phyloP scores from a whole-genome alignment of 163 green algal genomes.

The Volvox carteri region DNA sequence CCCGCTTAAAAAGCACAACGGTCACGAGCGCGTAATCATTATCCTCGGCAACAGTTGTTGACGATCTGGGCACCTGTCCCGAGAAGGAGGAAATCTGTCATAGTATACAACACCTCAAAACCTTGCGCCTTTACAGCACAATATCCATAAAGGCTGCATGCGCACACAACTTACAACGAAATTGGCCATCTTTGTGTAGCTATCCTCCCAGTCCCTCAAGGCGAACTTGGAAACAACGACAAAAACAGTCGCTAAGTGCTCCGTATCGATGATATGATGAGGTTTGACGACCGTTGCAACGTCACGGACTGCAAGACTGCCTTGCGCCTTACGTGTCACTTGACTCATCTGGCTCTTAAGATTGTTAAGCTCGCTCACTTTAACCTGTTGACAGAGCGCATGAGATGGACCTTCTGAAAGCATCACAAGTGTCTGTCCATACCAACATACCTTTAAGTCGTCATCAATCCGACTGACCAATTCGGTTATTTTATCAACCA shows the following conservation, averaged over 20 bases:
- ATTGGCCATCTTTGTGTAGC: conserved; percentile 93
- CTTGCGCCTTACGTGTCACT: conserved; percentile 87
- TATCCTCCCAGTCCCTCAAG: conserved; percentile 86
- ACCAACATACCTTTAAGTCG: conserved; percentile 92
- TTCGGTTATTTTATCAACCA: conserved; percentile 92
- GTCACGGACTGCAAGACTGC: conserved; percentile 89
- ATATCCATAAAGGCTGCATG: too few species aligned
- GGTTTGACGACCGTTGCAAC: conserved; percentile 74
- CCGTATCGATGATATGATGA: conserved; percentile 87
- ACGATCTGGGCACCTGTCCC: conserved; percentile 89
- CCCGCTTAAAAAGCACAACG: conserved; percentile 92
- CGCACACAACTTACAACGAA: conserved; percentile 87
- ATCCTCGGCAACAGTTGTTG: conserved; percentile 87
- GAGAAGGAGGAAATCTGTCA: too few species aligned
- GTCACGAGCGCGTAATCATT: conserved; percentile 92
- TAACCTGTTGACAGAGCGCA: neutral
- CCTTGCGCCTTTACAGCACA: too few species aligned
- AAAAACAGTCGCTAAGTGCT: conserved; percentile 95
- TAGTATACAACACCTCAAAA: too few species aligned
- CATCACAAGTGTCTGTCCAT: neutral
- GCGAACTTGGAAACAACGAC: conserved; percentile 89
- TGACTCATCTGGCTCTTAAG: conserved; percentile 86
- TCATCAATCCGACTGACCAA: conserved; percentile 92
- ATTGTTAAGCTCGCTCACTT: conserved; percentile 85
- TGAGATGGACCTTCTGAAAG: neutral